phyloP scores from a whole-genome alignment of 2,329 filamentous ascomycete species.

The Fusarium fujikuroi region DNA sequence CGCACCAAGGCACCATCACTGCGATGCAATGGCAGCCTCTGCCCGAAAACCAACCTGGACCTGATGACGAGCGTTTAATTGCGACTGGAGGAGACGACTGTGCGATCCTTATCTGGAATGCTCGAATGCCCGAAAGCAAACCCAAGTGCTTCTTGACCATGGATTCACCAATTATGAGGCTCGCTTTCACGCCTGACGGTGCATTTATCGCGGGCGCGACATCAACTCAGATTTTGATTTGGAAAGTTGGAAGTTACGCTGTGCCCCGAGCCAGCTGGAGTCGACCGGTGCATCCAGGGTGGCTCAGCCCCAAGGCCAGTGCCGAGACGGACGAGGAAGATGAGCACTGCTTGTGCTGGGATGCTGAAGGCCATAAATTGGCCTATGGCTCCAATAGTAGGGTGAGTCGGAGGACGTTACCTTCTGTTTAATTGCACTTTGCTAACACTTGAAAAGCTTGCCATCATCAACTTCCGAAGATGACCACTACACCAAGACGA shows the following conservation, averaged over 20 bases:
- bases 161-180: constrained; percentile 65
- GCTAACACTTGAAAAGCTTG: constrained; percentile 52
- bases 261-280: constrained; percentile 71
- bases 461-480: constrained; percentile 62
- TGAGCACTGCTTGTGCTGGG: constrained; percentile 71
- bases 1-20: constrained; percentile 68
- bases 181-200: constrained; percentile 72
- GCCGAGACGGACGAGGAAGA: constrained; percentile 68
- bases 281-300: constrained; percentile 64
- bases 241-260: constrained; percentile 69
- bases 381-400: constrained; percentile 72
- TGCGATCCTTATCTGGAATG: constrained; percentile 72
- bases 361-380: constrained; percentile 68
- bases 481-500: constrained; percentile 18
- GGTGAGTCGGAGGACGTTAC: constrained; percentile 56
- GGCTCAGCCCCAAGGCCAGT: constrained; percentile 66
- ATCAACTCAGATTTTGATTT: constrained; percentile 68
- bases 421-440: not conserved
- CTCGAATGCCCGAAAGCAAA: constrained; percentile 63
- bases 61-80: constrained; percentile 65
- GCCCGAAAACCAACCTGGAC: constrained; percentile 47
- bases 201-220: constrained; percentile 72
- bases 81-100: constrained; percentile 72
- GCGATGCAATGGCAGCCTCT: constrained; percentile 70
- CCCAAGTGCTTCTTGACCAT: constrained; percentile 70